Conservation (phyloP, 441 rosid genomes). For the Jatropha podagrica region DNA sequence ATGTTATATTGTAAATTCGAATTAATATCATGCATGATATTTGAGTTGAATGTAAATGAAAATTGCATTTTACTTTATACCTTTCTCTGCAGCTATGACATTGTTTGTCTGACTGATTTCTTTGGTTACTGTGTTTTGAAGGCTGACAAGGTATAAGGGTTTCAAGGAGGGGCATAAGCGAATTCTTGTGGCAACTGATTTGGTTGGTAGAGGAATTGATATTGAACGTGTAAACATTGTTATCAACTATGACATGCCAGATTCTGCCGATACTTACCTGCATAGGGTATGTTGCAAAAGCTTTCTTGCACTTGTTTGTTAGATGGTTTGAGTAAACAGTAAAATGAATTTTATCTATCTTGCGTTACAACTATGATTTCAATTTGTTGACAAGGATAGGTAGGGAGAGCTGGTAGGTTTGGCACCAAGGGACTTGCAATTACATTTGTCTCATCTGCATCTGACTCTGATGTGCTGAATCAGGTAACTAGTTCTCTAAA, state of each 20-base stretch:
- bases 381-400: slow-evolving; percentile 39
- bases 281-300: slow-evolving; percentile 65
- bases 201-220: slow-evolving; percentile 97
- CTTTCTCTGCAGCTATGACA: neutral
- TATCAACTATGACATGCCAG: slow-evolving; percentile 98
- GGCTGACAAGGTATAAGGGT: slow-evolving; percentile 93
- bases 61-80: neutral
- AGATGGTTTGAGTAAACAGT: neutral
- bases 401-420: slow-evolving; percentile 98
- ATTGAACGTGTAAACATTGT: slow-evolving; percentile 98
- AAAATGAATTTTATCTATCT: neutral
- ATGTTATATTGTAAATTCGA: neutral
- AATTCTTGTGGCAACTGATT: slow-evolving; percentile 92
- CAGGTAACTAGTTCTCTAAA: slow-evolving; percentile 45
- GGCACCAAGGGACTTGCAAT: slow-evolving; percentile 99
- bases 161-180: slow-evolving; percentile 98
- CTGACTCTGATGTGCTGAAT: slow-evolving; percentile 87
- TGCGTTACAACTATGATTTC: neutral
- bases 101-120: neutral
- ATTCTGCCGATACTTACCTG: slow-evolving; percentile 97
- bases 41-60: neutral
- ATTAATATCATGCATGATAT: neutral
- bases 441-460: slow-evolving; percentile 86
- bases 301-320: neutral
- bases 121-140: slow-evolving; percentile 14